Evolutionary conservation across 2,329 filamentous ascomycete genomes (phyloP).

Genomic region (Pleurostoma richardsiae): DNA sequence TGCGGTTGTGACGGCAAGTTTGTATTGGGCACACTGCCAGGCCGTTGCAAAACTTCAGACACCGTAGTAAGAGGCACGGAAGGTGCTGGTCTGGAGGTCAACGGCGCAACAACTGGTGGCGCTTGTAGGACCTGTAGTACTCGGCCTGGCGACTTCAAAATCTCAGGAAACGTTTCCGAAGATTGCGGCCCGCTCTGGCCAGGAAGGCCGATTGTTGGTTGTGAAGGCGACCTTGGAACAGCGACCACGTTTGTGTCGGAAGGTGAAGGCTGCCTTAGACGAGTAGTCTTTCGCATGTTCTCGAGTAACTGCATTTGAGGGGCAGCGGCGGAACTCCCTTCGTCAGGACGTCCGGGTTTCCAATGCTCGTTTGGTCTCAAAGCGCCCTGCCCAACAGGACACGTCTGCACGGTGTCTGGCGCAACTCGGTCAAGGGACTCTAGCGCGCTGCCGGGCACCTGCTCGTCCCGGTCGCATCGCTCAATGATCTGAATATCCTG

Average conservation of each 20-base stretch:
- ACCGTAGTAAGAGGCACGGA: constrained; percentile 16
- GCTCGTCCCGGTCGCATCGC: constrained; percentile 28
- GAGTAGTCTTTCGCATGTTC: background rate
- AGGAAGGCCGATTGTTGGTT: too few species aligned
- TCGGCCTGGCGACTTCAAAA: constrained; percentile 9
- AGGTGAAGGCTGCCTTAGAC: too few species aligned
- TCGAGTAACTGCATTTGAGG: background rate
- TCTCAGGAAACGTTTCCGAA: constrained; percentile 3
- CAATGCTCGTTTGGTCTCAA: background rate
- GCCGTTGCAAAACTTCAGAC: constrained; percentile 24
- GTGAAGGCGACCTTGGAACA: too few species aligned
- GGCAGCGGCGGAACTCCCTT: background rate
- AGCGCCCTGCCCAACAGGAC: too few species aligned
- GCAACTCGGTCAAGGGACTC: background rate
- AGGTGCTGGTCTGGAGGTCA: constrained; percentile 19
- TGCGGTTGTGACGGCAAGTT: constrained; percentile 15
- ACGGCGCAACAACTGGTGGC: constrained; percentile 26
- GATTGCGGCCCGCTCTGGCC: too few species aligned
- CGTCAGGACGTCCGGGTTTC: background rate
- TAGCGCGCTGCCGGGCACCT: constrained; percentile 7
- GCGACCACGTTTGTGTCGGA: too few species aligned
- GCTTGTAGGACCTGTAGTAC: constrained; percentile 30
- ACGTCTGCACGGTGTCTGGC: background rate
- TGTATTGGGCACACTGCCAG: constrained; percentile 22
- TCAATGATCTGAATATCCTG: constrained; percentile 67